A percentile compares a stretch with the other conserved stretches of the same genome.
Evolutionary conservation across 1,139 yeast species (phyloP).

Genomic region (Hansenula anomala): DNA sequence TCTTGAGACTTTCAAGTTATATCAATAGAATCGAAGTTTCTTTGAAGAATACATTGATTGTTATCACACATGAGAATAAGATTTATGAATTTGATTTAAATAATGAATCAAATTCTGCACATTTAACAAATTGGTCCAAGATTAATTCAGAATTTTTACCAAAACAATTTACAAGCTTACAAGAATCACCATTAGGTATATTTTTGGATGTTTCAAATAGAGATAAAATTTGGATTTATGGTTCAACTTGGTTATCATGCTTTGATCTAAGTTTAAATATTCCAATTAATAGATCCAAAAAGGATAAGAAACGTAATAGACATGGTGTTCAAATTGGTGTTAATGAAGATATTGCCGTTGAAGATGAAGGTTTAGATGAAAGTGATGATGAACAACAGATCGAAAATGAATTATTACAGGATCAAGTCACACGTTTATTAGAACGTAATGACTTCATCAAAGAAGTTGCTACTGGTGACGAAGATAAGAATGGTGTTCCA

Average conservation of each 20-base stretch:
- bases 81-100: constrained; percentile 60
- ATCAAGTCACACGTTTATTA: constrained; percentile 11
- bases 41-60: constrained; percentile 45
- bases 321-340: constrained; percentile 54
- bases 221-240: constrained; percentile 74
- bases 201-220: constrained; percentile 38
- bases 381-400: constrained; percentile 21
- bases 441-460: constrained; percentile 23
- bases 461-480: constrained; percentile 19
- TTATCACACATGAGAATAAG: constrained; percentile 71
- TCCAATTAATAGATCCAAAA: constrained; percentile 37
- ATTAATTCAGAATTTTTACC: constrained; percentile 75
- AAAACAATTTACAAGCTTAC: constrained; percentile 48
- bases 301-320: constrained; percentile 55
- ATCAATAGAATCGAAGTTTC: constrained; percentile 66
- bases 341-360: constrained; percentile 26
- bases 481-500: constrained; percentile 29
- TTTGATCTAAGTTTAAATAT: constrained; percentile 64
- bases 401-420: constrained; percentile 8
- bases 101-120: constrained; percentile 19
- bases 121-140: constrained; percentile 77
- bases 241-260: constrained; percentile 78
- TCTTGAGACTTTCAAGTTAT: constrained; percentile 51
- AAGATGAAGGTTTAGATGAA: constrained; percentile 27
- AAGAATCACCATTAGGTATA: constrained; percentile 73